Conservation (phyloP, 495 filamentous ascomycete species). For the Hypoxylon fragiforme region DNA sequence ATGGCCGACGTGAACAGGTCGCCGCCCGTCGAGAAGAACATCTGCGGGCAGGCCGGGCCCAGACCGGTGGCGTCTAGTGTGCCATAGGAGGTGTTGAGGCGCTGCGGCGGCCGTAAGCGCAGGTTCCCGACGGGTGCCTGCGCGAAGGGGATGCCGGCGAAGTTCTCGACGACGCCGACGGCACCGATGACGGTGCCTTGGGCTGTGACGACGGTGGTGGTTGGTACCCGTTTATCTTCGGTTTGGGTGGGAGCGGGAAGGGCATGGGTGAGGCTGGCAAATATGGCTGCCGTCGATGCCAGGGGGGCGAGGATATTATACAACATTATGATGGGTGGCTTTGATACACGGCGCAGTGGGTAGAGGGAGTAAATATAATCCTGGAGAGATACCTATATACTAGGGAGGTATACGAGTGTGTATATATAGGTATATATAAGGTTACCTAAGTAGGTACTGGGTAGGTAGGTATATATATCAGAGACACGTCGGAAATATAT, state of each 20-base stretch:
- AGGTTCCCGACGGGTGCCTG: slow-evolving; percentile 46
- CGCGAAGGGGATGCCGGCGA: slow-evolving; percentile 55
- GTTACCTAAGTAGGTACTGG: too few species aligned
- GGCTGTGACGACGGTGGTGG: slow-evolving; percentile 51
- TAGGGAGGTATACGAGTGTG: too few species aligned
- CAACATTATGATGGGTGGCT: slow-evolving; percentile 37
- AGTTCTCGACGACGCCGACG: slow-evolving; percentile 46
- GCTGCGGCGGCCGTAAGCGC: slow-evolving; percentile 49
- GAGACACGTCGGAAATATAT: too few species aligned
- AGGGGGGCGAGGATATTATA: slow-evolving; percentile 24
- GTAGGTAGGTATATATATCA: too few species aligned
- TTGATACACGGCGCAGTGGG: neutral
- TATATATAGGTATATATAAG: too few species aligned
- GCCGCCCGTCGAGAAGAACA: slow-evolving; percentile 52
- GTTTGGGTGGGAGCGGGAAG: slow-evolving; percentile 37
- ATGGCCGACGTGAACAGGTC: slow-evolving; percentile 52
- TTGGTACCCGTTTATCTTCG: slow-evolving; percentile 45
- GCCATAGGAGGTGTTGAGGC: slow-evolving; percentile 47
- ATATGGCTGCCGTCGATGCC: slow-evolving; percentile 27
- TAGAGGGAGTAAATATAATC: too few species aligned
- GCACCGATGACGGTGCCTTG: slow-evolving; percentile 57
- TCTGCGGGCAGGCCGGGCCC: slow-evolving; percentile 60
- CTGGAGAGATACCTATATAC: too few species aligned
- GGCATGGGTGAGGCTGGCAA: slow-evolving; percentile 38
- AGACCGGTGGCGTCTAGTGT: slow-evolving; percentile 54